These are phyloP conservation scores for Penicillium longicatenatum DNA, from an alignment of 495 filamentous ascomycete species.

Conservation along the genomic window DNA sequence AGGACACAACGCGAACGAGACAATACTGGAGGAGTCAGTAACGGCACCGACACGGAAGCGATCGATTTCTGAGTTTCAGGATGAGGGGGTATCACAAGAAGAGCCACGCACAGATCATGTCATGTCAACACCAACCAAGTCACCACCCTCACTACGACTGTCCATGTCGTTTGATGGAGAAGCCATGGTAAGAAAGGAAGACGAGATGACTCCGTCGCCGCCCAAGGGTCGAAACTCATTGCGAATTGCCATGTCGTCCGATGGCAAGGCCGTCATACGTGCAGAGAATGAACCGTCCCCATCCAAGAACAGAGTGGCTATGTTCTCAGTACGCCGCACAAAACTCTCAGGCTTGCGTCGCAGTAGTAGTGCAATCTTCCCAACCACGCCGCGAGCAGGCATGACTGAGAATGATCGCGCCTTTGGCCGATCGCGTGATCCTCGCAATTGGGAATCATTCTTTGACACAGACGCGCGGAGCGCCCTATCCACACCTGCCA, in stretches of 20 bases:
- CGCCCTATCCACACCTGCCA: conserved; percentile 70
- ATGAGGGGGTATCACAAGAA: conserved; percentile 11
- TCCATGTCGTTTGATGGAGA: conserved; percentile 82
- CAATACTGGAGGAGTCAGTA: conserved; percentile 21
- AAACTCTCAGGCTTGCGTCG: conserved; percentile 60
- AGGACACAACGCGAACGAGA: conserved; percentile 15
- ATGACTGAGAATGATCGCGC: conserved; percentile 37
- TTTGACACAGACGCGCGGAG: conserved; percentile 73
- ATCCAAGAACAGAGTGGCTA: conserved; percentile 54
- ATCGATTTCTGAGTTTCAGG: conserved; percentile 34
- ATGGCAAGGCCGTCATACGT: conserved; percentile 53
- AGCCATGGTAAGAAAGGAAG: conserved; percentile 71
- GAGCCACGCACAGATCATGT: conserved; percentile 18
- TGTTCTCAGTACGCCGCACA: conserved; percentile 51
- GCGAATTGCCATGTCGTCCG: conserved; percentile 52
- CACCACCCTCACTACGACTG: conserved; percentile 53
- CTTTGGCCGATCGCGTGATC: conserved; percentile 76
- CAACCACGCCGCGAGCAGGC: conserved; percentile 33
- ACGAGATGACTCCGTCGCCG: conserved; percentile 69
- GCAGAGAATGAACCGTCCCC: conserved; percentile 49
- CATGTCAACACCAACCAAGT: conserved; percentile 31
- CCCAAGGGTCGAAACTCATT: conserved; percentile 53
- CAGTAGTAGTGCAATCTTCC: conserved; percentile 60
- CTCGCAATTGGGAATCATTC: conserved; percentile 81
- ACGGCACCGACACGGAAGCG: conserved; percentile 42